Base-by-base conservation (phyloP, 169 alveolate species). In the Plasmodium blacklocki region DNA sequence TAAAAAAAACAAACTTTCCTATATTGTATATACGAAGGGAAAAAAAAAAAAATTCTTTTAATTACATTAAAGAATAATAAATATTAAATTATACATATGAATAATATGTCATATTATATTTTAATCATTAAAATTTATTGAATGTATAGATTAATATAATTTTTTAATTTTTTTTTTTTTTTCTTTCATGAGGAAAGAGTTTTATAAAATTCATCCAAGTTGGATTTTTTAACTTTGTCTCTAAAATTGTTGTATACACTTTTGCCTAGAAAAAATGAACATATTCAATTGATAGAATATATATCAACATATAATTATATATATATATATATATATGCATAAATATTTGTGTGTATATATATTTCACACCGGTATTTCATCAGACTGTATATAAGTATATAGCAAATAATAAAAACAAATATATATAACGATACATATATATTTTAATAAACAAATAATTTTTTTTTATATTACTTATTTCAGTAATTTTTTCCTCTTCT, bases 141-240 rank as follows among this genome's bases (percentile, higher is more conserved):
- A 14, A 73, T 73, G 47, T 15, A 73, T 72, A 74, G 39, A 29
- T 4, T 29, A 74, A 60, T 29, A 14, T 59, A 15, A 9, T 29
- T 45, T 18, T 5, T 49, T 75, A 63, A 43, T n/a, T 76, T 76
- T 64, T 76, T 62, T 74, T 29, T 15, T 2, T n/a, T n/a, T 76
- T 76, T 64, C 63, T 62, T 74, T 29, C 9, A 52, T 74, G 14
- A 62, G 29, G 19, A 32, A 43, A 76, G 21, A 63, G 18, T 68
- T 18, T 67, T 68, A 54, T 66, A 86, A 58, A 71, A 45, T 49
- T 86, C 76, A n/a, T 72, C 92, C 32, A 86, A 86, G 60, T 32
- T 14, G 5, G 50, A 21, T 71, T 72, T 49, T 45, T 80, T 86
- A 60, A 86, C 12, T 86, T 72, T 71, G 75, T 86, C 71, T 50